Evolutionary conservation across 345 rosid genomes (phyloP), one percentile per base, ranked within the genome.

Genomic region (Salix koriyanagi): DNA sequence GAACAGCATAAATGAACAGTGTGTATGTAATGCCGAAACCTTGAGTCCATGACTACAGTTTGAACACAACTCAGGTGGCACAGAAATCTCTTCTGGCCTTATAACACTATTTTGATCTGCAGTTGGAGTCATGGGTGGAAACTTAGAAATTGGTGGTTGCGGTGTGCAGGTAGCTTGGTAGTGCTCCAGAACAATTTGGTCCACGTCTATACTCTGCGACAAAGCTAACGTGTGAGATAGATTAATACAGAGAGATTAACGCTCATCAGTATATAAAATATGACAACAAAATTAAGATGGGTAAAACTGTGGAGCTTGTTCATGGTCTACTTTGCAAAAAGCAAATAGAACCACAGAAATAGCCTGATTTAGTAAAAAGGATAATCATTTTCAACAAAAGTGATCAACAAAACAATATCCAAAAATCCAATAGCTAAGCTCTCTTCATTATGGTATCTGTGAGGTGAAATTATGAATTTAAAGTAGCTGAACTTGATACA

Each of bases 181-280:
- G 86, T 93, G 99, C 77, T 92, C 92, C 87, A 88, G 90, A 77
- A 89, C 83, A 79, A 96, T 93, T 83, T 90, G 98, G 84, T 96
- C 98, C 75, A 96, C 88, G 76, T 93, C 99, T 81, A 96, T 89
- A 84, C 83, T 84, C 99, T 96, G 91, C 84, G 85, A 75, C 75
- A 79, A 84, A 72, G 44, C 41, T 60, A 36, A 34, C 10, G 23
- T 36, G 23, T 26, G 26, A 13, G 66, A 71, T 34, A 39, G 67
- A 58, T 21, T 34, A 65, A 77, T 26, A 52, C 76, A 67, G 61
- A 77, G 62, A 65, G 73, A 48, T 71, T 54, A 78, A 30, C 5
- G 26, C 13, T 37, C 15, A 56, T 52, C 13, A 77, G 48, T 10
- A 44, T 41, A 70, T 48, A 44, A 68, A 79, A 62, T n/a, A 73